Evolutionary conservation across 192 early-diverging fungal species (phyloP).

Genomic region (Mortierella claussenii): DNA sequence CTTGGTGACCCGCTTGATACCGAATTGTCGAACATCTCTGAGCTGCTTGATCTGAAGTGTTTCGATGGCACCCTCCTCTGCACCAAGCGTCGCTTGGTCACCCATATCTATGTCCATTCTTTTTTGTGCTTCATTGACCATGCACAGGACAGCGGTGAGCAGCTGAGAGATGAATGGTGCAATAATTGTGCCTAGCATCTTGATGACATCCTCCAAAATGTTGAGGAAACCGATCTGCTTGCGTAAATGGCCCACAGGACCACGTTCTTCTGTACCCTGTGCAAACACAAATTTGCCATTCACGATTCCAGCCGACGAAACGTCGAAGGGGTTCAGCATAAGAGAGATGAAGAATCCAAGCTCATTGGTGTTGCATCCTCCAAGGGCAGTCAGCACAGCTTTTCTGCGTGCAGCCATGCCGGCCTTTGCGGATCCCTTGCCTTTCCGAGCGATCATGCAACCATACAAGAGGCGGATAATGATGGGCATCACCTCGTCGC

Average conservation of each 20-base stretch:
- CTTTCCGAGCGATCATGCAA: conserved; percentile 83
- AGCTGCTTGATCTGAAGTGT: conserved; percentile 61
- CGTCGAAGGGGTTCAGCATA: conserved; percentile 82
- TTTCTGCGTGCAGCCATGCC: conserved; percentile 77
- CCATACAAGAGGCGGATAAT: conserved; percentile 91
- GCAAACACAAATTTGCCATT: conserved; percentile 55
- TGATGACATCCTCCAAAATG: conserved; percentile 82
- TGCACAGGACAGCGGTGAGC: conserved; percentile 78
- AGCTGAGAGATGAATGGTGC: conserved; percentile 77
- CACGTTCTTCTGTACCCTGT: conserved; percentile 40
- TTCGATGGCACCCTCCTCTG: conserved; percentile 38
- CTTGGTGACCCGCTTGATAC: conserved; percentile 77
- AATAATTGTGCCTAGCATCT: conserved; percentile 82
- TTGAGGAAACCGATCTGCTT: conserved; percentile 86
- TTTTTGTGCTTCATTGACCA: conserved; percentile 73
- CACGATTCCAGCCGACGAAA: conserved; percentile 55
- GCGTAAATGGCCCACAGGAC: conserved; percentile 55
- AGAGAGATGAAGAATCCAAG: conserved; percentile 80
- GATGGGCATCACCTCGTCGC: conserved; percentile 77
- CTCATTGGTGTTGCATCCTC: conserved; percentile 72
- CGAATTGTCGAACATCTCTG: conserved; percentile 73
- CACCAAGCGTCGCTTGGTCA: conserved; percentile 27
- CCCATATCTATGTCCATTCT: conserved; percentile 50
- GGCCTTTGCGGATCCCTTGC: conserved; percentile 76
- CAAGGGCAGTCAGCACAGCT: conserved; percentile 87